Evolutionary conservation across 768 basidiomycete species (phyloP), one percentile per base, ranked within the genome.

Genomic region (Pleurotus giganteus): DNA sequence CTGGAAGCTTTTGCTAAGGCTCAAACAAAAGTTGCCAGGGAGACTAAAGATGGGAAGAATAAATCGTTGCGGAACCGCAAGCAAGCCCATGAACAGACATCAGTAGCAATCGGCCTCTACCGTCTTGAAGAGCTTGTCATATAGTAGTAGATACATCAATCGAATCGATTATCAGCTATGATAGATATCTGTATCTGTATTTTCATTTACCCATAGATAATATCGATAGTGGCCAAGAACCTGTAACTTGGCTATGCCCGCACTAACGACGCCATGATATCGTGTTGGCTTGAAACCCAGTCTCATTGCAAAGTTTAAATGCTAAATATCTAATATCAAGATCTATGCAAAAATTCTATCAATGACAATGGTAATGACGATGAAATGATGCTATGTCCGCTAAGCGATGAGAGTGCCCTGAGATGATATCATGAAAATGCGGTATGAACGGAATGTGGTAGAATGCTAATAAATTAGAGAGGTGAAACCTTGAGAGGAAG

Each of bases 41-140:
- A 85, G 19, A 73, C 71, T 8, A 53, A 70, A 57, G 47, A 68
- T 63, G 57, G 70, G 64, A 62, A 66, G 67, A 58, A 68, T 63
- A 53, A 67, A 63, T 44, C 69, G 81, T 77, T 73, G 59, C 76
- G 74, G 67, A 71, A 82, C 62, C 75, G 71, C 63, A 84, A 79
- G 66, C 68, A 74, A 58, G 74, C 73, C n/a, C 77, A 76, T 31
- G 80, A 83, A 59, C 79, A 76, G 56, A 74, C 75, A 17, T 74
- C 71, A 27, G 72, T 82, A 53, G 76, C 74, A 29, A 73, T 89
- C 53, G 86, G 87, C 19, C 61, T 83, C 60, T 91, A 91, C 68
- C 84, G 82, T 67, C 63, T 91, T 57, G 89, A 91, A 60, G 86
- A 89, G 61, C 72, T 92, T 59, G 70, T 78, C 29, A 66, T 89